phyloP scores from a whole-genome alignment of 495 filamentous ascomycete genomes.

The Tetracladium setigerum region DNA sequence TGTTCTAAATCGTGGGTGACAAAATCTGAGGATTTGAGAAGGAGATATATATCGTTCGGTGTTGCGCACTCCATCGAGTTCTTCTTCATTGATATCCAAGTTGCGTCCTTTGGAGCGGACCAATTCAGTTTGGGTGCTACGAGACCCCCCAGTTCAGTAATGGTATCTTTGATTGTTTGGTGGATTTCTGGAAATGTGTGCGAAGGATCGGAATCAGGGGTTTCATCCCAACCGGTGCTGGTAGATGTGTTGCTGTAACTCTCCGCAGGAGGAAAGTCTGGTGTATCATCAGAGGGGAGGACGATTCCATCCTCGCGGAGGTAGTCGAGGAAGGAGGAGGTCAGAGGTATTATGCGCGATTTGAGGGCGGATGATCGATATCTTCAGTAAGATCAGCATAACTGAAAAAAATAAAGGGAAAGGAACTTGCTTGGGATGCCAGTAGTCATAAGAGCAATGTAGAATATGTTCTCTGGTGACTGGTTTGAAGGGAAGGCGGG shows the following conservation, averaged over 20 bases:
- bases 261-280: slow-evolving; percentile 9
- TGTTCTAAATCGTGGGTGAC: slow-evolving; percentile 91
- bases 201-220: slow-evolving; percentile 27
- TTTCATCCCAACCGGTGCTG: slow-evolving; percentile 34
- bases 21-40: slow-evolving; percentile 90
- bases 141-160: slow-evolving; percentile 70
- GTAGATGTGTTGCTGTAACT: slow-evolving; percentile 21
- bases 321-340: slow-evolving; percentile 69
- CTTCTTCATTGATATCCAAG: slow-evolving; percentile 79
- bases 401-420: background rate
- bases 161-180: slow-evolving; percentile 61
- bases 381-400: slow-evolving; percentile 19
- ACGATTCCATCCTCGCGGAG: slow-evolving; percentile 90
- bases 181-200: slow-evolving; percentile 62
- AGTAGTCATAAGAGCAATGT: slow-evolving; percentile 87
- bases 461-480: slow-evolving; percentile 79
- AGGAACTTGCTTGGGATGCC: slow-evolving; percentile 64
- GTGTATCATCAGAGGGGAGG: slow-evolving; percentile 33
- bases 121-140: slow-evolving; percentile 93
- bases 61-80: slow-evolving; percentile 85
- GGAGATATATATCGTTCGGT: slow-evolving; percentile 84
- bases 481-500: slow-evolving; percentile 67
- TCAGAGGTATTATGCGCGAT: slow-evolving; percentile 73
- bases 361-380: slow-evolving; percentile 80
- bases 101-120: slow-evolving; percentile 93